Conservation (phyloP, 139 green algal genomes). For the Pseudopediastrum boryanum region DNA sequence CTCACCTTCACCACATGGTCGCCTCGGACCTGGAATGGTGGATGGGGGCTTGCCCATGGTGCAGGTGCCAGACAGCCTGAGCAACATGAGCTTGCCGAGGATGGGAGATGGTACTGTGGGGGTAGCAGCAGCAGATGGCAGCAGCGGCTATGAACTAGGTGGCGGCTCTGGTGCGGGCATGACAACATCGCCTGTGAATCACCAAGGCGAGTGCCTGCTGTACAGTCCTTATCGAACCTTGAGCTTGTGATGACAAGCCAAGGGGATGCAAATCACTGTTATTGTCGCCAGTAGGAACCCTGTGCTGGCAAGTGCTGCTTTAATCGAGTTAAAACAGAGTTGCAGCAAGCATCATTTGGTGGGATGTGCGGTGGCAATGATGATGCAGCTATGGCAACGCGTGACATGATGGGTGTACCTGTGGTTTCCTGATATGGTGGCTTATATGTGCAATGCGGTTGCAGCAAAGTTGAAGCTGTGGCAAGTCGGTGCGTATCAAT, state of each 20-base stretch:
- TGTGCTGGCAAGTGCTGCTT: too few species aligned
- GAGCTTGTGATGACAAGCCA: too few species aligned
- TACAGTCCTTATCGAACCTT: too few species aligned
- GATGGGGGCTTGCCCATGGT: slow-evolving; percentile 1
- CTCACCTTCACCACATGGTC: too few species aligned
- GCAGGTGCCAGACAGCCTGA: slow-evolving; percentile 10
- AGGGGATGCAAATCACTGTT: too few species aligned
- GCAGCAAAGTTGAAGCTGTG: neutral
- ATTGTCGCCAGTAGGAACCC: too few species aligned
- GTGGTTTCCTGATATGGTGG: neutral
- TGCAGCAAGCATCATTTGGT: too few species aligned
- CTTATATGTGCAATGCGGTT: neutral
- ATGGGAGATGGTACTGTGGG: neutral
- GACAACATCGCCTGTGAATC: slow-evolving; percentile 4
- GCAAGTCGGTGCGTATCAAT: neutral
- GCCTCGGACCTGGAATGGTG: neutral
- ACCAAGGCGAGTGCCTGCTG: slow-evolving; percentile 4
- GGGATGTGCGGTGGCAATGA: too few species aligned
- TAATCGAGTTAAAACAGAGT: too few species aligned
- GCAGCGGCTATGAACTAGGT: neutral
- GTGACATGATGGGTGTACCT: neutral
- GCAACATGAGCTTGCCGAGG: slow-evolving; percentile 19
- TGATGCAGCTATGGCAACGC: neutral
- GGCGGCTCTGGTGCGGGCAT: neutral
- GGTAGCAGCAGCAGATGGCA: neutral